Conservation (phyloP, 176 grass and related monocot genomes). For the Oryza rufipogon region DNA sequence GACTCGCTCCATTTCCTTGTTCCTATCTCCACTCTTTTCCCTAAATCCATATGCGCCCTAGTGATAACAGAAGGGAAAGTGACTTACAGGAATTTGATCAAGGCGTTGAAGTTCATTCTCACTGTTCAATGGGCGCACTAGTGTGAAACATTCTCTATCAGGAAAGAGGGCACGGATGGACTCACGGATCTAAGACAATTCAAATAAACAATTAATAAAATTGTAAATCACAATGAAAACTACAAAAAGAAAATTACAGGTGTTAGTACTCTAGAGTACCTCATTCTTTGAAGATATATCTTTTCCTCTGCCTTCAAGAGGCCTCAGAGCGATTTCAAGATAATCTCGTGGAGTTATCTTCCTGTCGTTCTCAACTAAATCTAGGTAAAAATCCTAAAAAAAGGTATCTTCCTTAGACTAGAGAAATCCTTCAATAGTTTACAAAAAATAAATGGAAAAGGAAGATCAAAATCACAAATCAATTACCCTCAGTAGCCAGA, state of each 20-base stretch:
- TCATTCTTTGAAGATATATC: conserved; percentile 79
- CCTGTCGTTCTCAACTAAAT: conserved; percentile 64
- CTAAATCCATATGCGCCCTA: background rate
- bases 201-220: conserved; percentile 30
- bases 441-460: conserved; percentile 6
- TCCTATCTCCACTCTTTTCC: background rate
- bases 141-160: conserved; percentile 82
- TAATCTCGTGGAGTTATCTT: conserved; percentile 81
- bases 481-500: conserved; percentile 80
- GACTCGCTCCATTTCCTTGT: background rate
- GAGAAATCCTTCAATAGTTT: background rate
- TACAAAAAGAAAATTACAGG: background rate
- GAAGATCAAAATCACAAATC: background rate
- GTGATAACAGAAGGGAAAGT: conserved; percentile 1
- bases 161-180: conserved; percentile 78
- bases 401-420: conserved; percentile 13
- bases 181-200: conserved; percentile 64
- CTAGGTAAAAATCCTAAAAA: conserved; percentile 80
- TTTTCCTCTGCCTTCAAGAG: conserved; percentile 66
- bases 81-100: conserved; percentile 73
- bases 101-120: conserved; percentile 81
- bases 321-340: conserved; percentile 71
- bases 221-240: conserved; percentile 30
- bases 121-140: conserved; percentile 75
- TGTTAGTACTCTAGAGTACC: conserved; percentile 42